phyloP scores from a whole-genome alignment of 2,329 filamentous ascomycete species.

The Rhynchosporium secalis region DNA sequence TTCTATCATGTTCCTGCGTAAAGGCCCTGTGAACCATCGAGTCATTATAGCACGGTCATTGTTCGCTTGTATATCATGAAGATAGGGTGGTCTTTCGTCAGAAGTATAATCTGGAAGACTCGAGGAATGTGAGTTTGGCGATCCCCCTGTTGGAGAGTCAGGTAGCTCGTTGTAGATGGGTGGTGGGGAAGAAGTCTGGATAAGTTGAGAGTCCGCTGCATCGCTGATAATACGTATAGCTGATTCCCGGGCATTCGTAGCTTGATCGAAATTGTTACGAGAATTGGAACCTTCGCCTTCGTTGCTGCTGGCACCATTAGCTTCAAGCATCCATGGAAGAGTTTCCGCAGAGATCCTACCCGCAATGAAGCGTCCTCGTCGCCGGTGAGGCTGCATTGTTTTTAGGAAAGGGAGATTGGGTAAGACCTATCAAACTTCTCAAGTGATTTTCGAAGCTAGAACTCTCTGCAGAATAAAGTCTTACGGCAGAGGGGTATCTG shows the following conservation, averaged over 20 bases:
- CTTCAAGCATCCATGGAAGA: neutral
- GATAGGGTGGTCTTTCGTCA: neutral
- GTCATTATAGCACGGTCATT: neutral
- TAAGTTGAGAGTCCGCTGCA: neutral
- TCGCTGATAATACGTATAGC: neutral
- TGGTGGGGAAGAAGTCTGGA: neutral
- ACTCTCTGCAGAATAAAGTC: too few relatives aligned
- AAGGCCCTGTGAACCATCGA: neutral
- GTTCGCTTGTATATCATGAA: neutral
- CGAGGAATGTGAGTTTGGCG: neutral
- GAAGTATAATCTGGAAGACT: neutral
- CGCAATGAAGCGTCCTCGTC: neutral
- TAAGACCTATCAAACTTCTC: neutral
- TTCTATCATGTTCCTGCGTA: neutral
- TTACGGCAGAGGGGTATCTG: too few relatives aligned
- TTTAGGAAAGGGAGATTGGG: neutral
- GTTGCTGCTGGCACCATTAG: neutral
- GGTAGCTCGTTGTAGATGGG: neutral
- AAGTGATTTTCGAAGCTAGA: neutral
- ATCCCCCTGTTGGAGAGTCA: neutral
- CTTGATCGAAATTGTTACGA: neutral
- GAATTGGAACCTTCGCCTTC: neutral
- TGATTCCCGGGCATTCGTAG: neutral
- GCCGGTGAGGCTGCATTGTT: neutral
- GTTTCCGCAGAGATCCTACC: neutral